These are phyloP conservation scores for Crithidia bombi DNA, from an alignment of 208 protist genomes.

Conservation along the genomic window DNA sequence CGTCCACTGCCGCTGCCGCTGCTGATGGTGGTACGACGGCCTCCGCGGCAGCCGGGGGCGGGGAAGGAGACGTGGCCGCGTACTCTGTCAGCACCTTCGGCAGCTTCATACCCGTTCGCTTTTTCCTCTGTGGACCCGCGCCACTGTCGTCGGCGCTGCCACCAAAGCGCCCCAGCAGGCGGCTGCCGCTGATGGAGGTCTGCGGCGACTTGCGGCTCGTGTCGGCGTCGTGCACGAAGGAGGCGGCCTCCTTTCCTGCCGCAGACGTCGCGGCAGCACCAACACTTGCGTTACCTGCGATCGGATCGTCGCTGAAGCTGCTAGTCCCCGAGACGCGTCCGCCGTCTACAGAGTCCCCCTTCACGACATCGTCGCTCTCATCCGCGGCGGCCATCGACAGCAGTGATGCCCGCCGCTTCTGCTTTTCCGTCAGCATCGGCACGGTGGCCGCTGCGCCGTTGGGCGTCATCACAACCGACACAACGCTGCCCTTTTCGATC, in stretches of 20 bases:
- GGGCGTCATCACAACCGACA: slow-evolving; percentile 10
- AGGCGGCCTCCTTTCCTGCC: neutral
- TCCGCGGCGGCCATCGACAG: slow-evolving; percentile 19
- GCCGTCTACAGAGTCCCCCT: neutral
- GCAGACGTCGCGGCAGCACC: neutral
- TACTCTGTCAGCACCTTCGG: slow-evolving; percentile 17
- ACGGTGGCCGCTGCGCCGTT: neutral
- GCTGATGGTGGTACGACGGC: neutral
- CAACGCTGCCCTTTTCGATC: slow-evolving; percentile 13
- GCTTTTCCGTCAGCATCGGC: neutral
- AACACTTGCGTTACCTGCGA: neutral
- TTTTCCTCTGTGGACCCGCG: neutral
- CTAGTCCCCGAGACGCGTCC: neutral
- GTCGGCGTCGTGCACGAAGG: neutral
- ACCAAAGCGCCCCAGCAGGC: neutral
- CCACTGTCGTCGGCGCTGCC: neutral
- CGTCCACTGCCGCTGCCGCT: neutral
- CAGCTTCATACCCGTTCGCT: slow-evolving; percentile 12
- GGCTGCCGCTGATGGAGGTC: slow-evolving; percentile 3
- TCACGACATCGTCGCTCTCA: neutral
- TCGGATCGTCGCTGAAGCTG: slow-evolving; percentile 1
- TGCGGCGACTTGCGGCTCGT: neutral
- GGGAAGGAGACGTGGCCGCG: neutral
- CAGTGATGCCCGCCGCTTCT: slow-evolving; percentile 1
- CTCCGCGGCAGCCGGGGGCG: neutral